Conservation (phyloP, 73 alveolate genomes). For the Halteria grandinella region DNA sequence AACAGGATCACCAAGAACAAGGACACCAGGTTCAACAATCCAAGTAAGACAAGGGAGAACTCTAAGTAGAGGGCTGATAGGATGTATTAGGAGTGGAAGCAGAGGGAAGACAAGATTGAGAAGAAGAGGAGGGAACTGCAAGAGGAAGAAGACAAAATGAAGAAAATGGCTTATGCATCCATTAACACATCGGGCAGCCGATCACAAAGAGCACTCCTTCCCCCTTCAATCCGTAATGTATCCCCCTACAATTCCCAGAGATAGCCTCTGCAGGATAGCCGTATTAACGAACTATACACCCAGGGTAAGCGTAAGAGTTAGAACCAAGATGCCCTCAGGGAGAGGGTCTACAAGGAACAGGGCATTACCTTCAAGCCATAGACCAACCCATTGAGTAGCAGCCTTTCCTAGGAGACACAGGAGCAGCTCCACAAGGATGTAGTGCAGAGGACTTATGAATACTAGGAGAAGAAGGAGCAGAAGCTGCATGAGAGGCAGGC, state of each 20-base stretch:
- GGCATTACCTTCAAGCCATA: conserved; percentile 27
- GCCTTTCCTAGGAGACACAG: no score
- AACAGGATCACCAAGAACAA: conserved; percentile 16
- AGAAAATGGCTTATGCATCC: conserved; percentile 6
- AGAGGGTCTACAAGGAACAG: conserved; percentile 5
- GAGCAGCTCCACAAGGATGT: conserved; percentile 6
- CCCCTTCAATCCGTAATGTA: not conserved
- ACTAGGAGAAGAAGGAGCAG: conserved; percentile 1
- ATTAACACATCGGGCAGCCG: not conserved
- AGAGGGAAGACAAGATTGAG: not conserved
- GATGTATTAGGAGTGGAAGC: conserved; percentile 14
- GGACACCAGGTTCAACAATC: not conserved
- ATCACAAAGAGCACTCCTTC: not conserved
- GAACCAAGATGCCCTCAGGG: conserved; percentile 11
- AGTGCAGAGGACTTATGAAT: conserved; percentile 14
- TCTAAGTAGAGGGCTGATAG: conserved; percentile 14
- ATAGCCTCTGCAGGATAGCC: not conserved
- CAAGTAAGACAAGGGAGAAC: not conserved
- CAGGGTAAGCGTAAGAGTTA: not conserved
- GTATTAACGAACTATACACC: not conserved
- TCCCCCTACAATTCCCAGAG: not conserved
- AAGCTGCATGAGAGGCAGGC: conserved; percentile 2
- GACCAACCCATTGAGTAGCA: no score
- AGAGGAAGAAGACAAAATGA: conserved; percentile 12
- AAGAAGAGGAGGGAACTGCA: conserved; percentile 8